A percentile compares a stretch with the other conserved stretches of the same genome.
phyloP scores from a whole-genome alignment of 2,329 filamentous ascomycete species.

The Cyphellophora attinorum region DNA sequence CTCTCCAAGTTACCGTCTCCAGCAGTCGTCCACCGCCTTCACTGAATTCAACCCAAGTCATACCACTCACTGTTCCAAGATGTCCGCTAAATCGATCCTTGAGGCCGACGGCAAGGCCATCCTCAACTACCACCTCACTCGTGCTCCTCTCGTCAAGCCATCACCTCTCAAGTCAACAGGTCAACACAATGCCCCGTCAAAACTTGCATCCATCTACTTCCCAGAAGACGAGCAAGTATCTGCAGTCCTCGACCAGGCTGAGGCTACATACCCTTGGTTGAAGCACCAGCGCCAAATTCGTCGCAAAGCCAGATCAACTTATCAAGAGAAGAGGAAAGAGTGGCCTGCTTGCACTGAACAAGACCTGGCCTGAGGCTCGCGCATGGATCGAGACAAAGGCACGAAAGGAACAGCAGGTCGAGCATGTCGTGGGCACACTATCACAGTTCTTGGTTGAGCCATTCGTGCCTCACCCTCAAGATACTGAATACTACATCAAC shows the following conservation, averaged over 20 bases:
- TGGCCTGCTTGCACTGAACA: conserved; percentile 90
- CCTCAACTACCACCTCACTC: conserved; percentile 99
- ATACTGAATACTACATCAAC: conserved; percentile 99
- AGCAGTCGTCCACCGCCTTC: no score
- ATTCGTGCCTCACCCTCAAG: conserved; percentile 88
- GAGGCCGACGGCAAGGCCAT: conserved; percentile 99
- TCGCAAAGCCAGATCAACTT: conserved; percentile 98
- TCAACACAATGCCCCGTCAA: conserved; percentile 86
- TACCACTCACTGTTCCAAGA: conserved; percentile 36
- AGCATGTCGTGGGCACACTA: conserved; percentile 79
- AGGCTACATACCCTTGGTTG: conserved; percentile 95
- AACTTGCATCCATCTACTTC: conserved; percentile 88
- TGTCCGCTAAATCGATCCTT: conserved; percentile 95
- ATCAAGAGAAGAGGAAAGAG: conserved; percentile 99
- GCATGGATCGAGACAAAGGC: conserved; percentile 90
- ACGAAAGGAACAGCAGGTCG: conserved; percentile 85
- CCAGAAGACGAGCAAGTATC: conserved; percentile 75
- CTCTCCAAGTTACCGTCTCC: no score
- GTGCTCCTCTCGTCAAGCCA: conserved; percentile 94
- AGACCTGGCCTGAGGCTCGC: conserved; percentile 88
- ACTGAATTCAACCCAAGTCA: conserved; percentile 14
- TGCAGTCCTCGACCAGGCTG: conserved; percentile 84
- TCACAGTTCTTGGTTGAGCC: conserved; percentile 97
- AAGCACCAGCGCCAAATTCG: conserved; percentile 81
- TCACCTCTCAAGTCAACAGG: conserved; percentile 75